A percentile compares a stretch with the other conserved stretches of the same genome.
Evolutionary conservation across 2,329 filamentous ascomycete species (phyloP).

Genomic region (Fonsecaea pugnacius): DNA sequence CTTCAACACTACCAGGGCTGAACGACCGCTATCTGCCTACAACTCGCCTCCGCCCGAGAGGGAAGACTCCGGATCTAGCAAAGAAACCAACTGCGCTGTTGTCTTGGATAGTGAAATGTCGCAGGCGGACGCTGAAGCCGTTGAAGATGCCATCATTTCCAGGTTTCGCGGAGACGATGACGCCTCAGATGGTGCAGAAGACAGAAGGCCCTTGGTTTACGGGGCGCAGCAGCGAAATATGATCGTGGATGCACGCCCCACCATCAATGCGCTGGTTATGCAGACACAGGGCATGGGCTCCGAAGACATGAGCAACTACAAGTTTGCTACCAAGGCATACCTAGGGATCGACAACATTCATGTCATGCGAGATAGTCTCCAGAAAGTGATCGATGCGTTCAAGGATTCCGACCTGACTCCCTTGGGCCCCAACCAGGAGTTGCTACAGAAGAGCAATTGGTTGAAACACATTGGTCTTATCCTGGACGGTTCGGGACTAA

Average conservation of each 20-base stretch:
- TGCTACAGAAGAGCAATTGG: conserved; percentile 84
- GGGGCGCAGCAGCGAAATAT: conserved; percentile 92
- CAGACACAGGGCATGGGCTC: conserved; percentile 91
- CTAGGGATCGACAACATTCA: conserved; percentile 98
- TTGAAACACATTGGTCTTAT: conserved; percentile 84
- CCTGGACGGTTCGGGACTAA: conserved; percentile 80
- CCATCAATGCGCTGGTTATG: conserved; percentile 92
- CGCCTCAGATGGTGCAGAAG: conserved; percentile 41
- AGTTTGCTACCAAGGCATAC: conserved; percentile 86
- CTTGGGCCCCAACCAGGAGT: conserved; percentile 78
- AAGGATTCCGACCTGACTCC: conserved; percentile 90
- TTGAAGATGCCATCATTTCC: conserved; percentile 70
- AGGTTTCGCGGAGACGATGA: conserved; percentile 62
- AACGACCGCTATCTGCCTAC: conserved; percentile 48
- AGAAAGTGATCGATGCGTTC: conserved; percentile 83
- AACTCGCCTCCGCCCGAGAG: conserved; percentile 46
- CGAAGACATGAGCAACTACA: conserved; percentile 98
- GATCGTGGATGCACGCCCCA: conserved; percentile 93
- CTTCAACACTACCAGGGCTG: conserved; percentile 72
- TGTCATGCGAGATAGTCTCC: conserved; percentile 90
- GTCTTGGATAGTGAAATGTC: conserved; percentile 58
- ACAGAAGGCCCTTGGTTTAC: conserved; percentile 70
- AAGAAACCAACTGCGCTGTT: conserved; percentile 53
- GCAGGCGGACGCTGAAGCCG: conserved; percentile 65
- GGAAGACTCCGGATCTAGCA: conserved; percentile 45